phyloP scores from a whole-genome alignment of 306 rosid species.

The Fragaria ananassa region DNA sequence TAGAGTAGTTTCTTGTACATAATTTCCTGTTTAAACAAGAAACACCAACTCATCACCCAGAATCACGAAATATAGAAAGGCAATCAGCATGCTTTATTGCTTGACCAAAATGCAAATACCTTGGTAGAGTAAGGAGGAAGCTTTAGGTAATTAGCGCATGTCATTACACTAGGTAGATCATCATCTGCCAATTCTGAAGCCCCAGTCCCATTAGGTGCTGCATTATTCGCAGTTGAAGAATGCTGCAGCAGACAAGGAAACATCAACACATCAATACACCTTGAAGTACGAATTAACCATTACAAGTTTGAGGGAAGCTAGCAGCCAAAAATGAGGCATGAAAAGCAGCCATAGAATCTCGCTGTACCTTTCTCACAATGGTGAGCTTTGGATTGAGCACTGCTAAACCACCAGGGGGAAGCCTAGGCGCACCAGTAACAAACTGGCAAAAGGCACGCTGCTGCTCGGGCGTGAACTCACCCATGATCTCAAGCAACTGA shows the following conservation, averaged over 20 bases:
- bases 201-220: constrained; percentile 71
- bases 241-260: constrained; percentile 53
- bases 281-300: background rate
- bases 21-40: constrained; percentile 59
- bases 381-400: constrained; percentile 91
- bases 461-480: constrained; percentile 86
- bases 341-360: background rate
- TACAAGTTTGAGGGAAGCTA: background rate
- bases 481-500: constrained; percentile 91
- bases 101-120: constrained; percentile 36
- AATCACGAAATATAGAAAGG: background rate
- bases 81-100: background rate
- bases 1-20: constrained; percentile 93
- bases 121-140: constrained; percentile 99
- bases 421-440: constrained; percentile 97
- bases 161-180: constrained; percentile 98
- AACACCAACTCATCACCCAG: background rate
- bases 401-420: constrained; percentile 94
- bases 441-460: constrained; percentile 96
- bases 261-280: background rate
- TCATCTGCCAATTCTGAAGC: constrained; percentile 84
- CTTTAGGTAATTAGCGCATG: constrained; percentile 97
- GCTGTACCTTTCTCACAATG: constrained; percentile 88
- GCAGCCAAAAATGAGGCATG: background rate
- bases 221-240: constrained; percentile 56